Evolutionary conservation across 1,284 basidiomycete species (phyloP).

Genomic region (Marasmius sp.): DNA sequence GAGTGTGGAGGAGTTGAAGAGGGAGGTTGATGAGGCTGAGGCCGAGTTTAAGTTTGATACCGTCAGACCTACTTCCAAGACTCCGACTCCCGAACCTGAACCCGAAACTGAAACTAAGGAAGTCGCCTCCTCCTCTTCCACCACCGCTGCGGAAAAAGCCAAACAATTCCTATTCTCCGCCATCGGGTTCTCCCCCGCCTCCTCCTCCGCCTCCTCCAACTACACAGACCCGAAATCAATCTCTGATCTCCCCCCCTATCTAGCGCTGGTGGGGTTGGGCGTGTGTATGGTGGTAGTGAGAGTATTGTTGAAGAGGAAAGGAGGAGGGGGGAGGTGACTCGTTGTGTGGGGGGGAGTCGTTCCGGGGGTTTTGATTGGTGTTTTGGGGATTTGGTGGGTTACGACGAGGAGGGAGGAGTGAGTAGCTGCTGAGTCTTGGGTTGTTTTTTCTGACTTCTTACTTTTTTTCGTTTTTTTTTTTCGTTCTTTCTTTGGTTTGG

Average conservation of each 20-base stretch:
- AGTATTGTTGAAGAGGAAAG: conserved; percentile 40
- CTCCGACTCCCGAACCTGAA: background rate
- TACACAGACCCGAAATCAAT: conserved; percentile 25
- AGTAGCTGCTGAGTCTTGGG: background rate
- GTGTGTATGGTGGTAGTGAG: conserved; percentile 54
- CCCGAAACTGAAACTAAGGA: background rate
- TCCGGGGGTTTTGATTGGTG: background rate
- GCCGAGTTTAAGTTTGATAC: conserved; percentile 10
- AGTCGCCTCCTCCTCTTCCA: background rate
- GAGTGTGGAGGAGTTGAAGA: background rate
- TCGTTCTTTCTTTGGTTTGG: background rate
- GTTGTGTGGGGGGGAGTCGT: background rate
- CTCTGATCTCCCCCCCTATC: conserved; percentile 43
- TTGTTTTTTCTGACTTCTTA: background rate
- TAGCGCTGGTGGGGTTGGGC: conserved; percentile 56
- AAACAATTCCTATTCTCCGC: conserved; percentile 9
- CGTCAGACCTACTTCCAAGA: background rate
- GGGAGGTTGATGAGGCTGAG: conserved; percentile 12
- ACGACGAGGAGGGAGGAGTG: too few species aligned
- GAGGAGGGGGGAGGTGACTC: conserved; percentile 3
- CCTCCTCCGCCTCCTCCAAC: background rate
- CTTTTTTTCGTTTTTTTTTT: background rate
- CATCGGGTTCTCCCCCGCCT: background rate
- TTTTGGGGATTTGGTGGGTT: background rate
- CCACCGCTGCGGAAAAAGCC: background rate